Evolutionary conservation across 495 filamentous ascomycete species (phyloP).

Genomic region (Aspergillus kassunensis): DNA sequence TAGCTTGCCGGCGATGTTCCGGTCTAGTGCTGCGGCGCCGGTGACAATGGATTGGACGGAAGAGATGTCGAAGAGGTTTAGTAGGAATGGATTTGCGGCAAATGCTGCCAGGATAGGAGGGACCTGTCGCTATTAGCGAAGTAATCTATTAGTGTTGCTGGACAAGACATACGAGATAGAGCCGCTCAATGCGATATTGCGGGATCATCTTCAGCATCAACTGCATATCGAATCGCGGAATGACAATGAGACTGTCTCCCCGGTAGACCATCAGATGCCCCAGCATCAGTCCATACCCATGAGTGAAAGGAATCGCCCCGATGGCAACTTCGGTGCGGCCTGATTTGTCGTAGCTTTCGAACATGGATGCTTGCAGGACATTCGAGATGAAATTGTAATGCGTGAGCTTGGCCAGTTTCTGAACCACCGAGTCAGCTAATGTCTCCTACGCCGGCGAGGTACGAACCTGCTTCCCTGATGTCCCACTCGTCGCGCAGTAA

Average conservation of each 20-base stretch:
- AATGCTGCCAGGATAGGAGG: constrained; percentile 11
- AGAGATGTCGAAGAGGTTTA: constrained; percentile 8
- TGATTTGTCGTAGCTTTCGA: constrained; percentile 9
- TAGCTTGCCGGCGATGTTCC: neutral
- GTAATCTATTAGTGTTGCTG: too few relatives aligned
- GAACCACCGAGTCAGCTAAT: too few relatives aligned
- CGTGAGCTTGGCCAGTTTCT: constrained; percentile 12
- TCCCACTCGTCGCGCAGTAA: constrained; percentile 15
- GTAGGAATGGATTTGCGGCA: constrained; percentile 8
- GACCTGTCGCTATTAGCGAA: neutral
- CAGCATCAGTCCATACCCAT: constrained; percentile 8
- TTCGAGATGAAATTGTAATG: constrained; percentile 15
- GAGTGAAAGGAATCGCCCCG: constrained; percentile 10
- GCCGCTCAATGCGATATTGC: constrained; percentile 6
- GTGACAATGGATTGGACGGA: constrained; percentile 10
- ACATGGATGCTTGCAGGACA: constrained; percentile 7
- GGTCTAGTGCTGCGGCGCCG: constrained; percentile 8
- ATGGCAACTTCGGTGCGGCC: constrained; percentile 9
- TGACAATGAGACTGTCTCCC: constrained; percentile 7
- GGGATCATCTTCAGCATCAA: constrained; percentile 7
- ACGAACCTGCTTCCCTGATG: constrained; percentile 15
- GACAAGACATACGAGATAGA: constrained; percentile 13
- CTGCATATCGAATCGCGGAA: constrained; percentile 11
- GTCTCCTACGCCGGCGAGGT: neutral
- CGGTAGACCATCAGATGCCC: constrained; percentile 9